Conservation (phyloP, 148 eudicot genomes). For the Rhododendron henanense region DNA sequence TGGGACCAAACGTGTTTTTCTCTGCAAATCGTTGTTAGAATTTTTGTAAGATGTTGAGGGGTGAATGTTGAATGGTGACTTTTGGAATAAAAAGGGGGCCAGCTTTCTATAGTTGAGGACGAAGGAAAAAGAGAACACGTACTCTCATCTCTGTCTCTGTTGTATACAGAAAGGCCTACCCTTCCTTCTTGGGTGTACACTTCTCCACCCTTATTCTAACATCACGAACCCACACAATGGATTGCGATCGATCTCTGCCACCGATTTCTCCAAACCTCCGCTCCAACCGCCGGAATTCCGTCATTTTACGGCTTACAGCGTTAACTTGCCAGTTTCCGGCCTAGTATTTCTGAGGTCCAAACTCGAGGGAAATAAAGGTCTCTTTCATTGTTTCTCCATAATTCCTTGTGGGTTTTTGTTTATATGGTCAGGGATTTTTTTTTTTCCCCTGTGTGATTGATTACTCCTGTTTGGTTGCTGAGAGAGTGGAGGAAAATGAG, state of each 20-base stretch:
- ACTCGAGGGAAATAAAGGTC: slow-evolving; percentile 10
- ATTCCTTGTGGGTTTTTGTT: slow-evolving; percentile 9
- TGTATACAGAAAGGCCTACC: background rate
- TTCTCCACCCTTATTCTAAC: background rate
- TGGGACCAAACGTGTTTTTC: too few relatives aligned
- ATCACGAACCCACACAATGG: slow-evolving; percentile 1
- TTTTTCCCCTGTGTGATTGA: background rate
- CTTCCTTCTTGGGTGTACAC: background rate
- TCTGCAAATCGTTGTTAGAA: too few relatives aligned
- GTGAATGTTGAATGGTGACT: too few relatives aligned
- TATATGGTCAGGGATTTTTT: background rate
- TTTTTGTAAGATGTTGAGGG: too few relatives aligned
- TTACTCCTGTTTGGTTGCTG: background rate
- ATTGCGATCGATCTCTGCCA: slow-evolving; percentile 4
- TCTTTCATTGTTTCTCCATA: background rate
- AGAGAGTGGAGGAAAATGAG: background rate
- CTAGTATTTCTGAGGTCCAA: background rate
- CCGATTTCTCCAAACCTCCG: slow-evolving; percentile 14
- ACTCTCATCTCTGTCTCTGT: background rate
- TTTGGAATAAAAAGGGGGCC: background rate
- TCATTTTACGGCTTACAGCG: background rate
- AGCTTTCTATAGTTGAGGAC: background rate
- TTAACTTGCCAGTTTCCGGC: slow-evolving; percentile 15
- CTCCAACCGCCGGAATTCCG: background rate
- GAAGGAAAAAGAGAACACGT: background rate